Conservation (phyloP, 176 grass and related monocot species). For the Echinochloa phyllopogon region DNA sequence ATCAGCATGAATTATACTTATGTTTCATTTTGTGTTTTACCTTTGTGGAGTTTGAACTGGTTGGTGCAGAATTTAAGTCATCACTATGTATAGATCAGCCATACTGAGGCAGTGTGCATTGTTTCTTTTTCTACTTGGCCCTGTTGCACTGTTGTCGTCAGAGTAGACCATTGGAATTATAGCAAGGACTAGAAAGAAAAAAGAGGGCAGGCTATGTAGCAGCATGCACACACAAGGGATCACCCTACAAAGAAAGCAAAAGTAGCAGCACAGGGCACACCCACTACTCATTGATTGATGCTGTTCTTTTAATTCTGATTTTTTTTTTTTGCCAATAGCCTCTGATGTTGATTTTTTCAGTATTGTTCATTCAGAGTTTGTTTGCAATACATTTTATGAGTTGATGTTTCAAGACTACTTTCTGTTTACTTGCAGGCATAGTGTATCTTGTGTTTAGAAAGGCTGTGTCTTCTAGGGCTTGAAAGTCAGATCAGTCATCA, state of each 20-base stretch:
- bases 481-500: neutral
- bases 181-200: neutral
- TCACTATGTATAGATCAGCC: neutral
- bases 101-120: neutral
- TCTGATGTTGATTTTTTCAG: neutral
- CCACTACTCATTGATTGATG: neutral
- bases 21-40: neutral
- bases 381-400: neutral
- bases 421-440: neutral
- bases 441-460: neutral
- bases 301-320: neutral
- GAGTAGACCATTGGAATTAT: neutral
- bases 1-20: neutral
- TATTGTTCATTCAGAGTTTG: neutral
- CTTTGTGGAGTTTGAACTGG: neutral
- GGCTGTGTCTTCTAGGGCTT: neutral
- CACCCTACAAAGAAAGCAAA: slow-evolving; percentile 8
- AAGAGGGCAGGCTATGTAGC: neutral
- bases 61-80: neutral
- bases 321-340: neutral
- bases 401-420: neutral
- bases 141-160: neutral
- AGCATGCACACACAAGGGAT: neutral
- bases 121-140: neutral
- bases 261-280: neutral